Evolutionary conservation across 108 stramenopile species (phyloP).

Genomic region (Cylindrotheca closterium): DNA sequence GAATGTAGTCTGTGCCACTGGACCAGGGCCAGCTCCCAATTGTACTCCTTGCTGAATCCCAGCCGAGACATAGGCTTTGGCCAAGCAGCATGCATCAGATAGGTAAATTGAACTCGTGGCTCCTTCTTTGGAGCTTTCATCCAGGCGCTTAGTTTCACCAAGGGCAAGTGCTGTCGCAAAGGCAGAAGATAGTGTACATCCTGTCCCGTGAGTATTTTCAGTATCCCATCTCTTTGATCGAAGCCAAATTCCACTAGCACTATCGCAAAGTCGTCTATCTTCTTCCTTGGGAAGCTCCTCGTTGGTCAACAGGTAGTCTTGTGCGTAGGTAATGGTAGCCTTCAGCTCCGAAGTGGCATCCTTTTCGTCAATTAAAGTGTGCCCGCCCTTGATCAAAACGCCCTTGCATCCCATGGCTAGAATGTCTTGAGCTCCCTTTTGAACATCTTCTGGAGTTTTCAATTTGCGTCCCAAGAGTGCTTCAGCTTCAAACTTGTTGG

Average conservation of each 20-base stretch:
- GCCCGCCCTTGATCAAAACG: constrained; percentile 94
- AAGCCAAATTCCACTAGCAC: constrained; percentile 75
- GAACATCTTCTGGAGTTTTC: constrained; percentile 66
- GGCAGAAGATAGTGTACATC: constrained; percentile 89
- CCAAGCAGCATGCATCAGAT: constrained; percentile 77
- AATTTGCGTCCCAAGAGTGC: constrained; percentile 66
- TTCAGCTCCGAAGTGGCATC: constrained; percentile 36
- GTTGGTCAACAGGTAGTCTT: constrained; percentile 66
- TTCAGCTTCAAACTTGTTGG: constrained; percentile 93
- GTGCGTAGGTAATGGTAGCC: constrained; percentile 57
- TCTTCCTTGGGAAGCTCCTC: constrained; percentile 17
- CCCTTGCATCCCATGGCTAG: constrained; percentile 60
- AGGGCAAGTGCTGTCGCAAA: constrained; percentile 85
- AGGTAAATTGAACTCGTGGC: constrained; percentile 62
- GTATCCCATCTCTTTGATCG: constrained; percentile 61
- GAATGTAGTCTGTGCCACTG: constrained; percentile 78
- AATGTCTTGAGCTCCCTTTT: constrained; percentile 72
- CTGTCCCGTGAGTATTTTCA: constrained; percentile 85
- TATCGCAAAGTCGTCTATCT: constrained; percentile 69
- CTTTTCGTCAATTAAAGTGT: constrained; percentile 49
- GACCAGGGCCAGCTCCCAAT: constrained; percentile 81
- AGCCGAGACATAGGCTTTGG: constrained; percentile 85
- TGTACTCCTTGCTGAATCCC: constrained; percentile 69
- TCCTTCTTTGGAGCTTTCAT: constrained; percentile 21
- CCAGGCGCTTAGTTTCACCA: constrained; percentile 54